Conservation (phyloP, 2,329 filamentous ascomycete genomes). For the Metarhizium robertsii region DNA sequence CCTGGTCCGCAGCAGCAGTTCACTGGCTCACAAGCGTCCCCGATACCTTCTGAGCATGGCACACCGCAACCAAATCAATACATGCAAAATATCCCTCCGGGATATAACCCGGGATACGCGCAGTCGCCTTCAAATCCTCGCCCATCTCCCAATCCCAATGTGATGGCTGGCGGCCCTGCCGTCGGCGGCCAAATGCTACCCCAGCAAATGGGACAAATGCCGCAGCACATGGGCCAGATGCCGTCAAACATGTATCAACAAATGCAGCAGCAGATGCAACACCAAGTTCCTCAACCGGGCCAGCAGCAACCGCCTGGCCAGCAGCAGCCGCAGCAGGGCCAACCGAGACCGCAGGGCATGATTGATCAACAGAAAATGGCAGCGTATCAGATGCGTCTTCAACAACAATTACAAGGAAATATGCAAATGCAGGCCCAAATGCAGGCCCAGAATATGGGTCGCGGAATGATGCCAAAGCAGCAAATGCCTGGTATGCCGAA, state of each 20-base stretch:
- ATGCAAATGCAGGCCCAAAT: conserved; percentile 44
- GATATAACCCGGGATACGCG: conserved; percentile 50
- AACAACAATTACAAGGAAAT: conserved; percentile 59
- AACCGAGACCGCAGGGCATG: conserved; percentile 21
- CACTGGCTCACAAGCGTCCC: conserved; percentile 57
- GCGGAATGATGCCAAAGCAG: conserved; percentile 45
- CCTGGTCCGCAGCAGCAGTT: conserved; percentile 67
- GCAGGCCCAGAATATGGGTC: conserved; percentile 35
- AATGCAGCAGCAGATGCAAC: conserved; percentile 32
- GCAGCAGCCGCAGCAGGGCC: conserved; percentile 31
- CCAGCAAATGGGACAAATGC: conserved; percentile 39
- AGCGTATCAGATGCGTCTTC: conserved; percentile 74
- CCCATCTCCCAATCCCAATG: conserved; percentile 44
- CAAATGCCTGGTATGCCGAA: conserved; percentile 40
- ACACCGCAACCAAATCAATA: conserved; percentile 69
- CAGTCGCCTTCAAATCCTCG: conserved; percentile 46
- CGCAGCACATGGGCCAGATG: conserved; percentile 39
- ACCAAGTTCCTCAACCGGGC: conserved; percentile 47
- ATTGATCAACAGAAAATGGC: conserved; percentile 66
- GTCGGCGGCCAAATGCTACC: conserved; percentile 41
- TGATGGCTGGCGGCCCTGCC: conserved; percentile 27
- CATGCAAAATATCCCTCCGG: conserved; percentile 50
- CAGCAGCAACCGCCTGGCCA: conserved; percentile 47
- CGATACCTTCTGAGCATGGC: conserved; percentile 65
- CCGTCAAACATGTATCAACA: conserved; percentile 31